Conservation (phyloP, 2,329 filamentous ascomycete genomes). For the Plenodomus tracheiphilus region DNA sequence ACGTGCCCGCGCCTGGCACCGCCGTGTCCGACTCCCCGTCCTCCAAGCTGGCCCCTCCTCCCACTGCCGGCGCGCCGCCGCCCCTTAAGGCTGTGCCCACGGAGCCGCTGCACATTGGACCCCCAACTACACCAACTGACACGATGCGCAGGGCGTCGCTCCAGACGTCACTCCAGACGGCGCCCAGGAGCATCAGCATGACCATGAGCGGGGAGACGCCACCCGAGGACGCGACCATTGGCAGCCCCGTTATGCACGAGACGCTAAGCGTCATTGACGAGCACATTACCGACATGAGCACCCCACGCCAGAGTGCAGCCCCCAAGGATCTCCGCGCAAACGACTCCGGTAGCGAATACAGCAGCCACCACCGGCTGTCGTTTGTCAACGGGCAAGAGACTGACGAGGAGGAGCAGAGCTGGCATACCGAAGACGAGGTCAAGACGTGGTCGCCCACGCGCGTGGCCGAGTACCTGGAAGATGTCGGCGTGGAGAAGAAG, state of each 20-base stretch:
- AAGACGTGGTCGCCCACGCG: constrained; percentile 77
- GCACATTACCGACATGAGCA: constrained; percentile 86
- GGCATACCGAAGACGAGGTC: constrained; percentile 75
- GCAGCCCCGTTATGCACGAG: constrained; percentile 86
- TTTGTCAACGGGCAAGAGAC: constrained; percentile 95
- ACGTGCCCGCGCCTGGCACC: constrained; percentile 16
- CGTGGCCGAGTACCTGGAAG: constrained; percentile 87
- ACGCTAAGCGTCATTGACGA: constrained; percentile 96
- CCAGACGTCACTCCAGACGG: constrained; percentile 20
- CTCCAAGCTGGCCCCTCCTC: constrained; percentile 14
- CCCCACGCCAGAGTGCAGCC: constrained; percentile 58
- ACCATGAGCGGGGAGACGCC: constrained; percentile 35
- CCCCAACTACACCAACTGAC: constrained; percentile 15
- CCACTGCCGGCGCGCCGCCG: constrained; percentile 18
- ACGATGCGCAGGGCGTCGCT: constrained; percentile 27
- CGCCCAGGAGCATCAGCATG: constrained; percentile 41
- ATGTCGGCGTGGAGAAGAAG: constrained; percentile 78
- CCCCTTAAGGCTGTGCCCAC: constrained; percentile 23
- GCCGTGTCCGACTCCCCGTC: constrained; percentile 21
- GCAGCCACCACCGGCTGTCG: constrained; percentile 77
- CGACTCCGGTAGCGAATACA: constrained; percentile 90
- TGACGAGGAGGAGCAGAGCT: constrained; percentile 80
- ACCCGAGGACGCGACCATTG: constrained; percentile 51
- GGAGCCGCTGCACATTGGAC: constrained; percentile 35
- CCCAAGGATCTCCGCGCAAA: constrained; percentile 60